A percentile compares a stretch with the other conserved stretches of the same genome.
These are phyloP conservation scores for Vigna radiata DNA, from an alignment of 306 rosid species.

Conservation along the genomic window DNA sequence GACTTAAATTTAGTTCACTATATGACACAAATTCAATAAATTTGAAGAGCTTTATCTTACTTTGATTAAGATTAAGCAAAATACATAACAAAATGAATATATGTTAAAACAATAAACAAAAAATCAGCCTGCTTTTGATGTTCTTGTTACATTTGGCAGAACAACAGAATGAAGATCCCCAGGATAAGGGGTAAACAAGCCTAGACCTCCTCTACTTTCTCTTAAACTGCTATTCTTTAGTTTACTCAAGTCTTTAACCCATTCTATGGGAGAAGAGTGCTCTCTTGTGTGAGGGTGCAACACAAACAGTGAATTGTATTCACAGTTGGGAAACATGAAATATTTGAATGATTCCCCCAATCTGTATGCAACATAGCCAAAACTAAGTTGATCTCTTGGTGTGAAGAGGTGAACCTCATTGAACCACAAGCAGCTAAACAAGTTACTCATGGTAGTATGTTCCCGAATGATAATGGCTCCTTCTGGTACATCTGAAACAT, in stretches of 20 bases:
- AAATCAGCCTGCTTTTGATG: constrained; percentile 93
- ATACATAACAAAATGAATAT: constrained; percentile 36
- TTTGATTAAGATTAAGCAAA: constrained; percentile 38
- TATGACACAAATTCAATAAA: neutral
- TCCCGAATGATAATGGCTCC: constrained; percentile 91
- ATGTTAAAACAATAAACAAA: constrained; percentile 32
- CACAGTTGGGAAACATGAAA: constrained; percentile 95
- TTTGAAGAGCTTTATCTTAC: constrained; percentile 9
- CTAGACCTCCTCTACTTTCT: constrained; percentile 92
- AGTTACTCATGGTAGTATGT: constrained; percentile 73
- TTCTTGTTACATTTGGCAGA: constrained; percentile 74
- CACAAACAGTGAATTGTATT: constrained; percentile 90
- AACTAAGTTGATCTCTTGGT: constrained; percentile 98
- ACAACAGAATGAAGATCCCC: constrained; percentile 71
- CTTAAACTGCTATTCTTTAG: constrained; percentile 67
- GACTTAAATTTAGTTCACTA: no score
- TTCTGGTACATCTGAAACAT: constrained; percentile 92
- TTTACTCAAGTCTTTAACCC: constrained; percentile 85
- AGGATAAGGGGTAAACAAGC: constrained; percentile 93
- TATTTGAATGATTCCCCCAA: constrained; percentile 66
- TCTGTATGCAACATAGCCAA: constrained; percentile 91
- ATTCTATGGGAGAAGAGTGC: constrained; percentile 96
- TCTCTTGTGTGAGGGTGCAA: constrained; percentile 98
- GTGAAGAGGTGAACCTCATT: constrained; percentile 97
- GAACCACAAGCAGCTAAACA: constrained; percentile 99